phyloP scores from a whole-genome alignment of 73 alveolate genomes.

The Breviolum minutum region DNA sequence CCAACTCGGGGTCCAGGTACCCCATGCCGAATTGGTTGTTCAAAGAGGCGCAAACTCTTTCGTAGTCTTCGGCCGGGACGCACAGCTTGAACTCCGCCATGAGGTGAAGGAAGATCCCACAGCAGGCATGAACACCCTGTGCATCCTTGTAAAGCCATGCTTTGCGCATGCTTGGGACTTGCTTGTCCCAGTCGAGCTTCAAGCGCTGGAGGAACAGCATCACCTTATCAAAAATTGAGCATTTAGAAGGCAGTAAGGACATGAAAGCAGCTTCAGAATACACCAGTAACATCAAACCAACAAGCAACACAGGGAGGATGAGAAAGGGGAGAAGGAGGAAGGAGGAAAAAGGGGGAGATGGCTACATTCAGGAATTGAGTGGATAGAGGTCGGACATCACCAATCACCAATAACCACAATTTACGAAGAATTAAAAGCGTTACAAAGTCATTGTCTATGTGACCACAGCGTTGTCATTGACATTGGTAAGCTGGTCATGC shows the following conservation, averaged over 20 bases:
- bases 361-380: no score
- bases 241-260: no score
- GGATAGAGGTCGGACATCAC: neutral
- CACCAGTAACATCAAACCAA: no score
- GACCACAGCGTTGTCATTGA: neutral
- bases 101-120: neutral
- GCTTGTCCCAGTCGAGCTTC: neutral
- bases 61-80: neutral
- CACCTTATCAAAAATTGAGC: neutral
- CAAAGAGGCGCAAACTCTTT: neutral
- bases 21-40: neutral
- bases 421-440: neutral
- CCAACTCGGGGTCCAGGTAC: neutral
- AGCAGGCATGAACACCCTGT: neutral
- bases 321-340: no score
- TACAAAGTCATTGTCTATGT: neutral
- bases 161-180: neutral
- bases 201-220: neutral
- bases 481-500: neutral
- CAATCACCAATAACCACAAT: neutral
- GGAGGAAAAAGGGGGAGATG: no score
- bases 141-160: neutral
- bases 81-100: neutral
- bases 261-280: no score
- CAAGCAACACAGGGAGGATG: no score